Conservation (phyloP, 768 basidiomycete species). For the Mrakia blollopis region DNA sequence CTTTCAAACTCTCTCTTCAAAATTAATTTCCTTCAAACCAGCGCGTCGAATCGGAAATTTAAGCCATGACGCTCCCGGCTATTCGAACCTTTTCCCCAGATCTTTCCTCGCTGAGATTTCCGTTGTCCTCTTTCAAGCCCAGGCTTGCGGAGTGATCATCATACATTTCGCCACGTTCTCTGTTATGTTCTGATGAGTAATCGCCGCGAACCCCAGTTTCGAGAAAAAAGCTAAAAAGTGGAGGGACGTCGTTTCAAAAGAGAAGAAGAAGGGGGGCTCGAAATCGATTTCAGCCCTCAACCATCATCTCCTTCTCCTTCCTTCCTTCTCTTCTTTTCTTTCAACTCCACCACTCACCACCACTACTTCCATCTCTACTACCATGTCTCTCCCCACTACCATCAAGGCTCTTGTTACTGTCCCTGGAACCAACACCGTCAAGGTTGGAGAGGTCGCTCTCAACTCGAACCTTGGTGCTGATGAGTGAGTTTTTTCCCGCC, state of each 20-base stretch:
- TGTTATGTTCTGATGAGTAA: no score
- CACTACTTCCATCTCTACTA: not conserved
- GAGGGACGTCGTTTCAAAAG: no score
- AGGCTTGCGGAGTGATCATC: no score
- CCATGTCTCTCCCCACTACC: slow-evolving; percentile 9
- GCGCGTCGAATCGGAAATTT: no score
- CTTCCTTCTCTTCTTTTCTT: not conserved
- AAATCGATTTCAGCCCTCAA: not conserved
- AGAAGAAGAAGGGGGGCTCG: no score
- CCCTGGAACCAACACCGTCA: not conserved
- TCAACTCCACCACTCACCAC: not conserved
- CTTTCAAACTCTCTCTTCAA: no score
- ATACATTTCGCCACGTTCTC: no score
- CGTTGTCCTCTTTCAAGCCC: no score
- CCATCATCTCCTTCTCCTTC: not conserved
- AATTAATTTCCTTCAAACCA: no score
- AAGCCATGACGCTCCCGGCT: no score
- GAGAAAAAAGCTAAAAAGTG: not conserved
- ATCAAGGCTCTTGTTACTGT: slow-evolving; percentile 11
- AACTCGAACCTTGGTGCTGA: not conserved
- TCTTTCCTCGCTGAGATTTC: no score
- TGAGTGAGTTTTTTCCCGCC: not conserved
- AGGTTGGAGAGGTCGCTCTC: not conserved
- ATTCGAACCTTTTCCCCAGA: no score
- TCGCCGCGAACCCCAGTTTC: not conserved